A percentile compares a stretch with the other conserved stretches of the same genome.
Evolutionary conservation across 2,329 filamentous ascomycete genomes (phyloP).

Genomic region (Aspergillus sp.): DNA sequence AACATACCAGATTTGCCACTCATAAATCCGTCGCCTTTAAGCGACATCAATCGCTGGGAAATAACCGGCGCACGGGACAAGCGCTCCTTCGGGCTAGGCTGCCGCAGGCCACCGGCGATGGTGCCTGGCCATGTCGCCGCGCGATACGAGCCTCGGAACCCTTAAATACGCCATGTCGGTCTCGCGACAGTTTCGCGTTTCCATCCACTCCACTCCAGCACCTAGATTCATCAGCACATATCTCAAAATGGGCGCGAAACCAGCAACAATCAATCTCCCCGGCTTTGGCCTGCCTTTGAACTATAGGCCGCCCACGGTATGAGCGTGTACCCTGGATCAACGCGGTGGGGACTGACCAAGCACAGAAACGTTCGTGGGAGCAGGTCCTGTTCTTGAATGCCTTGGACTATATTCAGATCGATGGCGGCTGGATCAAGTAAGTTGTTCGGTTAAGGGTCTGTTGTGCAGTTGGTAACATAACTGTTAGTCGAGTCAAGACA

Average conservation of each 20-base stretch:
- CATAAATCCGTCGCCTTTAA: no score
- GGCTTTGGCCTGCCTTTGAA: background rate
- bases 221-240: background rate
- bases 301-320: background rate
- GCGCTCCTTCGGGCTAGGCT: background rate
- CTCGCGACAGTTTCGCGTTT: background rate
- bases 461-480: background rate
- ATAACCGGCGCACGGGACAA: background rate
- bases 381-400: background rate
- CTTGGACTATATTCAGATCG: slow-evolving; percentile 1
- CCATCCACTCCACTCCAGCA: background rate
- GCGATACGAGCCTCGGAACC: background rate
- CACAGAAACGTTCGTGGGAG: background rate
- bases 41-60: no score
- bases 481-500: slow-evolving; percentile 10
- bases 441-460: background rate
- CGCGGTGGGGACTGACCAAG: background rate
- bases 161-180: background rate
- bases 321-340: background rate
- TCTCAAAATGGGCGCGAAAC: background rate
- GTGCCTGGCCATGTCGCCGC: background rate
- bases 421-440: background rate
- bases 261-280: background rate
- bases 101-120: background rate
- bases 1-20: no score